Base-by-base conservation (phyloP, 2,329 filamentous ascomycete genomes). In the Ophiostoma fasciatum region DNA sequence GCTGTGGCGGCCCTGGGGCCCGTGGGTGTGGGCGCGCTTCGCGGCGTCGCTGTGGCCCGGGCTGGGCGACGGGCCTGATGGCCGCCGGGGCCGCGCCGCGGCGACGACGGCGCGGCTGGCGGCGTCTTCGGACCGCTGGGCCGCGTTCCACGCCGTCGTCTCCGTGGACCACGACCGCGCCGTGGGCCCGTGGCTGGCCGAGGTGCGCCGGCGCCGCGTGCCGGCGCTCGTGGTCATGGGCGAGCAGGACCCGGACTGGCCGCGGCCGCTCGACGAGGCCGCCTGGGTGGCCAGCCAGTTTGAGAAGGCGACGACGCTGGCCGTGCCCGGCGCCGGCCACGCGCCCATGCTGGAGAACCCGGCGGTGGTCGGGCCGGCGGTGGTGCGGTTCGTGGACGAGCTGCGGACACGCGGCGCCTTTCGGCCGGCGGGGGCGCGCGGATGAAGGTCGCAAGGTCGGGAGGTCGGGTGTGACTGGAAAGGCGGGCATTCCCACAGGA, bases 201-300 rank as follows among this genome's bases (percentile, higher is more conserved):
- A 33, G 27, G 35, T 36, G 20, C 26, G 21, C 6, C 6, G 6
- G 21, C 6, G 6, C 6, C 3, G 4, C 18, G n/a, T 34, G 28
- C 40, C 42, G 21, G 42, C 38, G 13, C 44, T 47, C 8, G 42
- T 46, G 7, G 45, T 47, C 11, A 31, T 47, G 11, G 45, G 45
- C 31, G 42, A 42, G 28, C 35, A 39, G 22, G 45, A 47, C 38
- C 45, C 45, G 6, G 45, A 47, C 41, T 47, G 42, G 42, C 30
- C 19, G 20, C 27, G 41, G 17, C 45, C 45, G 6, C 5, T 40
- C 14, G 41, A 31, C 25, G 45, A 47, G 39, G 45, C 45, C n/a
- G 28, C 15, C 15, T 47, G 45, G 45, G 39, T 46, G 13, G 42
- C 42, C 9, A 29, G 34, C 14, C 32, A 44, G 18, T 47, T 47